These are phyloP conservation scores for Nakazawaea anatomiae DNA, from an alignment of 805 yeast genomes.

Conservation along the genomic window DNA sequence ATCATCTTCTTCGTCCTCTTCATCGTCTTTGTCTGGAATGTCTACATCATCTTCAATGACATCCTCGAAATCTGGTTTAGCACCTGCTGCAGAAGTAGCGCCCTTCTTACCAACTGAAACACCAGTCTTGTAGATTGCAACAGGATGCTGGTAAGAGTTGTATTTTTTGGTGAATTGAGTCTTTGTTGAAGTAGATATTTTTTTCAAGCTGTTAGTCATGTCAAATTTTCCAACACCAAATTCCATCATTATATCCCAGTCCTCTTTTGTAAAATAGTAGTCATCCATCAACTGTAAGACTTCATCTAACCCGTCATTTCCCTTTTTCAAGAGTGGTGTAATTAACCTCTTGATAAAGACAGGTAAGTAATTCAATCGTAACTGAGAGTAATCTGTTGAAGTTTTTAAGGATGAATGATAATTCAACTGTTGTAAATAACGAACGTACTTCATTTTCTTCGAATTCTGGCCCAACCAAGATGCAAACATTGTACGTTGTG, in stretches of 20 bases:
- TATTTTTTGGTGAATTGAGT: conserved; percentile 83
- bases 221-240: conserved; percentile 62
- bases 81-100: conserved; percentile 18
- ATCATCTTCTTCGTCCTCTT: conserved; percentile 30
- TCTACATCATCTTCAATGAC: conserved; percentile 53
- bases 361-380: conserved; percentile 75
- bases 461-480: conserved; percentile 90
- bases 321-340: conserved; percentile 49
- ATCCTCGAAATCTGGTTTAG: conserved; percentile 64
- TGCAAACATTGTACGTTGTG: conserved; percentile 72
- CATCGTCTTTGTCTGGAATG: conserved; percentile 30
- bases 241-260: conserved; percentile 86
- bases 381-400: conserved; percentile 65
- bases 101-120: conserved; percentile 42
- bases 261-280: conserved; percentile 83
- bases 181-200: conserved; percentile 72
- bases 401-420: conserved; percentile 81
- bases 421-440: conserved; percentile 81
- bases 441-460: conserved; percentile 66
- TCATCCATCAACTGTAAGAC: conserved; percentile 75
- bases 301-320: conserved; percentile 57
- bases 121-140: conserved; percentile 75
- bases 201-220: conserved; percentile 42
- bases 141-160: conserved; percentile 73
- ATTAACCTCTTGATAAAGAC: conserved; percentile 50